Evolutionary conservation across 2,329 filamentous ascomycete genomes (phyloP).

Genomic region (Ophiostoma triangulosporum): DNA sequence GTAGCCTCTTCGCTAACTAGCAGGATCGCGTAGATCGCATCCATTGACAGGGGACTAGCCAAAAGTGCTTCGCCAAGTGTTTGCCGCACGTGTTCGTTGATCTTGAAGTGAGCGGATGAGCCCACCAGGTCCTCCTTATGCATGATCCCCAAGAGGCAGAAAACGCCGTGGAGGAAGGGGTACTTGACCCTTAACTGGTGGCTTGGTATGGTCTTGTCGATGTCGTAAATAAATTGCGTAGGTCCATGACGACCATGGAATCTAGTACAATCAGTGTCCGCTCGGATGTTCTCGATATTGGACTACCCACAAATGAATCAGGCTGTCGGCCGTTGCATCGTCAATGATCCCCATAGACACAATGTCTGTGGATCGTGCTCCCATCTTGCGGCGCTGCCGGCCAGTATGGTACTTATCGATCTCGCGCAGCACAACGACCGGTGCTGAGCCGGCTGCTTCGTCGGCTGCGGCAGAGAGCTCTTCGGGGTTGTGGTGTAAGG

Average conservation of each 20-base stretch:
- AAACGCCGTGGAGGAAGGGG: not conserved
- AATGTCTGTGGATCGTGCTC: not conserved
- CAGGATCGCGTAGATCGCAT: not conserved
- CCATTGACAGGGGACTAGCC: not conserved
- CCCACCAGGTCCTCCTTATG: not conserved
- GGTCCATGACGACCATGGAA: not conserved
- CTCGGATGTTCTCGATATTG: no score
- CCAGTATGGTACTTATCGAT: conserved; percentile 1
- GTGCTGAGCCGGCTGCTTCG: not conserved
- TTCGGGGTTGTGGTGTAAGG: not conserved
- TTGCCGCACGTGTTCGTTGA: not conserved
- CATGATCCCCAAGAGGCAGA: not conserved
- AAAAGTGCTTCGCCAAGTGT: not conserved
- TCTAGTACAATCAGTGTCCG: not conserved
- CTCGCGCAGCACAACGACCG: not conserved
- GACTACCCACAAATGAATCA: not conserved
- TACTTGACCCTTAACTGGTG: not conserved
- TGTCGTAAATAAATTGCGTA: not conserved
- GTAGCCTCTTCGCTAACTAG: not conserved
- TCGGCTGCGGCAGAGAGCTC: conserved; percentile 1
- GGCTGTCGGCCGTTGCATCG: not conserved
- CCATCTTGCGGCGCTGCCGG: not conserved
- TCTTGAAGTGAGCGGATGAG: not conserved
- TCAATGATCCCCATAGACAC: not conserved
- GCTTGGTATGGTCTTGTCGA: not conserved